Evolutionary conservation across 106 monocot genomes (phyloP).

Genomic region (Hemerocallis citrina): DNA sequence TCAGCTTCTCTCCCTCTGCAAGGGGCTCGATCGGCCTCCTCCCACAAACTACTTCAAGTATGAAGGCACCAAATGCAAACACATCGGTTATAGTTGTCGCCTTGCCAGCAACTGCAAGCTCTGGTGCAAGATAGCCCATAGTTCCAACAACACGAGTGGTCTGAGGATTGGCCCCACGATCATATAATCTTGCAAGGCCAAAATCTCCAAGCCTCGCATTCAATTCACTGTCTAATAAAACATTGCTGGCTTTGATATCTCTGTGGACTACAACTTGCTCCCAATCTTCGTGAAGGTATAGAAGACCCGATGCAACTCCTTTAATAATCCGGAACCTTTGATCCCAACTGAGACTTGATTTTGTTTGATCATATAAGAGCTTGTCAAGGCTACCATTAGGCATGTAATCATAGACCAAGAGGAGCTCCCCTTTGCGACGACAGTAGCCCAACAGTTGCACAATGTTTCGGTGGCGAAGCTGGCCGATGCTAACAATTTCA

Average conservation of each 20-base stretch:
- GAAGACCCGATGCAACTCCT: constrained; percentile 3
- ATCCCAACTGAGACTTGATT: background rate
- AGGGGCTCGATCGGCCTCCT: background rate
- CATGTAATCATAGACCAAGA: constrained; percentile 15
- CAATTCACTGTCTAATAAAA: constrained; percentile 2
- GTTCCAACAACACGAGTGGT: too few species aligned
- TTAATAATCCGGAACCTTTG: constrained; percentile 8
- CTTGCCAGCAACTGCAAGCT: background rate
- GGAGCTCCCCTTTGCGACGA: constrained; percentile 12
- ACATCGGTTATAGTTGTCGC: constrained; percentile 4
- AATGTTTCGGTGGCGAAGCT: constrained; percentile 11
- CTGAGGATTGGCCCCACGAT: too few species aligned
- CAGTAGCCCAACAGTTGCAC: constrained; percentile 15
- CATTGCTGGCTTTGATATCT: constrained; percentile 11
- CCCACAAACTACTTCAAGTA: constrained; percentile 12
- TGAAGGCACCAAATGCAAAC: too few species aligned
- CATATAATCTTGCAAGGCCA: constrained; percentile 6
- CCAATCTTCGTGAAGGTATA: constrained; percentile 18
- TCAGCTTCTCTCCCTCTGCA: background rate
- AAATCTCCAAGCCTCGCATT: constrained; percentile 13
- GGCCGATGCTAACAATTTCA: constrained; percentile 14
- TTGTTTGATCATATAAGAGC: background rate
- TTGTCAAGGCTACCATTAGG: constrained; percentile 10
- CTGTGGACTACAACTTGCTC: constrained; percentile 14
- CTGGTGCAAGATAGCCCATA: constrained; percentile 6